Base-by-base conservation (phyloP, 2,329 filamentous ascomycete species). In the Exutisphaerella laricina region DNA sequence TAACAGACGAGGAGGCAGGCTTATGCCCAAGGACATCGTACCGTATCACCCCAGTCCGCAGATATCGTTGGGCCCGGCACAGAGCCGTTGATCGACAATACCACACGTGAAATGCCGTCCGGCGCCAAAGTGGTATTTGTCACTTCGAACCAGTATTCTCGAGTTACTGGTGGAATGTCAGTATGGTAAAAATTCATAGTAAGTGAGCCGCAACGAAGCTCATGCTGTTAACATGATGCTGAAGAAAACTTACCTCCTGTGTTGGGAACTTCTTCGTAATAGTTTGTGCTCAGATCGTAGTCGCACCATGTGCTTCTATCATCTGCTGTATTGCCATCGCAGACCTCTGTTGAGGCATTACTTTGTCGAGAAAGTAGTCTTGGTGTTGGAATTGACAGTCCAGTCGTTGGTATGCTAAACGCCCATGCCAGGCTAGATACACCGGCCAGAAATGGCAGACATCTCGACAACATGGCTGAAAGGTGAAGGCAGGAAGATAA, bases 51-150 rank as follows among this genome's bases (percentile, higher is more conserved):
- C 67, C 67, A 67, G 37, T 66, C 59, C 3, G 66, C 70, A 10
- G 61, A 62, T 32, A 72, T 66, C 33, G 69, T 67, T 4, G 72
- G 70, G 6, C 70, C 70, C 20, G 69, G 71, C 42, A 68, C 64
- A 42, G 67, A 66, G 5, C 69, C 69, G 42, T 74, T 73, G 40
- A 73, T 57, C 1, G 67, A 52, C n/a, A 66, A 50, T 42, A 70
- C 66, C 1, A 56, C 56, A 14, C 66, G 58, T 16, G 61, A 53
- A 13, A 68, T 61, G 4, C 72, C 72, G 58, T 75, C 71, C 2
- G 69, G 70, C 4, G 70, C 59, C 35, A 68, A 49, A 4, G 69
- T 72, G 0, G 53, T 58, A 36, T 70, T 70, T 4, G 63, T 64
- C 37, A 72, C 58, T 14, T 68, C 65, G 25, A 72, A 61, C 42